Evolutionary conservation across 176 grass and related monocot genomes (phyloP), one percentile per base, ranked within the genome.

Genomic region (Coix lacrymajobi): DNA sequence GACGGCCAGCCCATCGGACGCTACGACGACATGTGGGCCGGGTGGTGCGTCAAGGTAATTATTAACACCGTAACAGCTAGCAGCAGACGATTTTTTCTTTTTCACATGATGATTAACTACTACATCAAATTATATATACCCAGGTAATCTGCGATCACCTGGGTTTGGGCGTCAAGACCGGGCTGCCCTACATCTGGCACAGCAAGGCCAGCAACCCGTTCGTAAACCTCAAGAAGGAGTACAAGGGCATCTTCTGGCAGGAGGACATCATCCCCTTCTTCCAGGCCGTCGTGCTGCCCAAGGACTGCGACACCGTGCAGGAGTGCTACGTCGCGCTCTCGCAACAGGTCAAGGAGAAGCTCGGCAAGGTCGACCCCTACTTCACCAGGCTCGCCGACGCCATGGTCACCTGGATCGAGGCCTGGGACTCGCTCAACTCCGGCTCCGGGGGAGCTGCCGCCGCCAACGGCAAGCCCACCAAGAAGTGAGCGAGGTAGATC

Each of bases 21-120:
- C 33, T 92, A 89, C 79, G 90, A 92, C 78, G 90, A 92, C 75
- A 89, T 92, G 90, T 92, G 90, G 90, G 90, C 90, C 7, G 87
- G 90, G 8, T 89, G 90, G 87, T 92, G 90, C 33, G 67, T 92
- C 68, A 92, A 92, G 87, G 90, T 92, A n/a, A n/a, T n/a, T n/a
- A n/a, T n/a, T n/a, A n/a, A n/a, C n/a, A n/a, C n/a, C n/a, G n/a
- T n/a, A 74, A 38, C 37, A 38, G 37, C n/a, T n/a, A 38, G 9
- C 37, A 38, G 37, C 37, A 38, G 37, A 38, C 37, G 37, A 38
- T 40, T 40, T 40, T 40, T 39, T 10, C n/a, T 45, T 45, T 46
- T 46, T 46, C 39, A 40, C 39, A 40, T 40, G 39, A 5, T 44
- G 41, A 44, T 44, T 44, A n/a, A n/a, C n/a, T n/a, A n/a, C n/a